Conservation (phyloP, 1,284 basidiomycete genomes). For the Lignosus rhinocerotis region DNA sequence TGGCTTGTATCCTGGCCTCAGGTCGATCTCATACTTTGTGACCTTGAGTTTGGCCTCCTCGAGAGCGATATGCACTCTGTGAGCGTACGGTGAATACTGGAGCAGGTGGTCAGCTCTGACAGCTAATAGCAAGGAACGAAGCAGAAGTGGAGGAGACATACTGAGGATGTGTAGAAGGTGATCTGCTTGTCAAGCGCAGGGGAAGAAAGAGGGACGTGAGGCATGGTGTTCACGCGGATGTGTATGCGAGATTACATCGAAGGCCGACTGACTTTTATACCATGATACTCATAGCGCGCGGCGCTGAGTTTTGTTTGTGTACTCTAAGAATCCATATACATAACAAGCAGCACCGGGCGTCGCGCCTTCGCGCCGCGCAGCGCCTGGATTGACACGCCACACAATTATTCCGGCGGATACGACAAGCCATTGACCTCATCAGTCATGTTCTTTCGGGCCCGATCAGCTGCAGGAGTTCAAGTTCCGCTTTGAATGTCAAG, state of each 20-base stretch:
- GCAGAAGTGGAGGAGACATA: background rate
- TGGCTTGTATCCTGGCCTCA: slow-evolving; percentile 38
- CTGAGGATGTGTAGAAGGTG: slow-evolving; percentile 21
- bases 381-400: slow-evolving; percentile 12
- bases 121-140: background rate
- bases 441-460: slow-evolving; percentile 15
- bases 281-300: slow-evolving; percentile 1
- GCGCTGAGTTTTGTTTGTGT: slow-evolving; percentile 3
- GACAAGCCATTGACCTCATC: slow-evolving; percentile 10
- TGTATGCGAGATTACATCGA: background rate
- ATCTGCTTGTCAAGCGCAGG: slow-evolving; percentile 16
- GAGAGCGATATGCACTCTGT: slow-evolving; percentile 23
- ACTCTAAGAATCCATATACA: slow-evolving; percentile 2
- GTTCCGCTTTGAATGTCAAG: slow-evolving; percentile 5
- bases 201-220: background rate
- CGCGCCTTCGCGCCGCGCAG: slow-evolving; percentile 3
- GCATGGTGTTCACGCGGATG: background rate
- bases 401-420: slow-evolving; percentile 7
- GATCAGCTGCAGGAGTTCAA: slow-evolving; percentile 4
- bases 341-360: slow-evolving; percentile 9
- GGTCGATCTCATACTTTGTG: slow-evolving; percentile 27
- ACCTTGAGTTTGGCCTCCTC: slow-evolving; percentile 27
- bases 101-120: background rate
- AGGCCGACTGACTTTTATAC: slow-evolving; percentile 15
- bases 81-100: slow-evolving; percentile 21